A percentile compares a stretch with the other conserved stretches of the same genome.
Conservation (phyloP, 1,284 basidiomycete genomes). For the Ceratobasidium sp. region DNA sequence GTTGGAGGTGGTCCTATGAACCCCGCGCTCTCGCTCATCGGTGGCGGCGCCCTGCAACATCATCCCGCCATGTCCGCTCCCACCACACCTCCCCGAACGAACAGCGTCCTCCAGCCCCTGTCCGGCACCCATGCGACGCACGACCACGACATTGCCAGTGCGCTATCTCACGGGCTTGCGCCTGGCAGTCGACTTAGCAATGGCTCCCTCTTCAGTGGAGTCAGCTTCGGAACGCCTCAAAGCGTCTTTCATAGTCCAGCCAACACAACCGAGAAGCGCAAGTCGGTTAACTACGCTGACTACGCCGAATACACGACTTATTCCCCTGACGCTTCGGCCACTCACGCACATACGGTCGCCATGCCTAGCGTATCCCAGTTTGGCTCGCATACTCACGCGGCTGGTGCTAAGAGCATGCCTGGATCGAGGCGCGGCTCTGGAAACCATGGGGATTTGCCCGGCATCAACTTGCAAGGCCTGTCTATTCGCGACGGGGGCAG, state of each 20-base stretch:
- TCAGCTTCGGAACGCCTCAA: slow-evolving; percentile 46
- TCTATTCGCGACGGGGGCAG: slow-evolving; percentile 35
- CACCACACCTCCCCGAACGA: slow-evolving; percentile 79
- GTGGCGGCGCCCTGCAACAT: slow-evolving; percentile 59
- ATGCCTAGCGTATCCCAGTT: slow-evolving; percentile 43
- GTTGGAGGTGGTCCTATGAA: slow-evolving; percentile 14
- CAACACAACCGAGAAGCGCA: slow-evolving; percentile 67
- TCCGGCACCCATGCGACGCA: background rate
- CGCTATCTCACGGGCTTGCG: slow-evolving; percentile 36
- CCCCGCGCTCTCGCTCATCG: slow-evolving; percentile 42
- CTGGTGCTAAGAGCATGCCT: slow-evolving; percentile 88
- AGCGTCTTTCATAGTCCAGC: slow-evolving; percentile 36
- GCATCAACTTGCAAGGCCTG: slow-evolving; percentile 44
- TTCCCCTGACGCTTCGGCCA: slow-evolving; percentile 34
- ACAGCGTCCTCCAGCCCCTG: slow-evolving; percentile 29
- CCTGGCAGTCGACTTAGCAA: slow-evolving; percentile 42
- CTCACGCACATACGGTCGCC: slow-evolving; percentile 36
- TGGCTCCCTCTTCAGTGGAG: slow-evolving; percentile 36
- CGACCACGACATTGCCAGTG: slow-evolving; percentile 27
- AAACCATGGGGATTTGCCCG: slow-evolving; percentile 47
- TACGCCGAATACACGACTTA: slow-evolving; percentile 40
- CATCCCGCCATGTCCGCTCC: slow-evolving; percentile 84
- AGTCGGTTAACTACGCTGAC: slow-evolving; percentile 84
- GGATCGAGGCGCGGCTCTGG: slow-evolving; percentile 76
- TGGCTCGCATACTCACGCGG: slow-evolving; percentile 62